Evolutionary conservation across 495 filamentous ascomycete species (phyloP), one percentile per base, ranked within the genome.

Genomic region (Trichoderma asperelloides): DNA sequence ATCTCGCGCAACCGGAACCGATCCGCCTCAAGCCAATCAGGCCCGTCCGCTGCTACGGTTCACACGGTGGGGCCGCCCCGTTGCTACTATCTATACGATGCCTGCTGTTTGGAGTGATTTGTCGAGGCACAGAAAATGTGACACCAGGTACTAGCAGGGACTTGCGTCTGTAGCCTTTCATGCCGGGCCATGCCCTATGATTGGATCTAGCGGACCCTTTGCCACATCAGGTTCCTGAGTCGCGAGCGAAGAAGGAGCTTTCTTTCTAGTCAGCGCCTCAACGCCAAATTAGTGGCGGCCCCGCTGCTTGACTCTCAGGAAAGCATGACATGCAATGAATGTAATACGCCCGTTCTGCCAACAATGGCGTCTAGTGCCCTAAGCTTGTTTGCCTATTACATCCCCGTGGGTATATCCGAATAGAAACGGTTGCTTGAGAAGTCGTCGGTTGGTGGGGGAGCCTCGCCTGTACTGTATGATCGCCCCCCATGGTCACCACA

Each of bases 151-250:
- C 33, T 27, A 60, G 25, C 55, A 60, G 16, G 55, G 55, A 60
- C 2, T 21, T 12, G 21, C 21, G 49, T 55, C 21, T 55, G 9
- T 4, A 11, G n/a, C 8, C 23, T 21, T 15, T 21, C 21, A 51
- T 60, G 55, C 55, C 23, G 16, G 16, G 55, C 16, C 55, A 60
- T 25, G 55, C 9, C 13, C 23, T 25, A 25, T 30, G 25, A 30
- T 60, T 60, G 55, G 27, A 13, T 25, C 21, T 30, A 60, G 55
- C 27, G 55, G 55, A 23, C 49, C 21, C 11, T 28, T 30, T 25
- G 25, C 55, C 12, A 60, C 55, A 28, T 60, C 55, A 13, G 55
- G 55, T 60, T 60, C 55, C 55, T 60, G 55, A 60, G 55, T 60
- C 55, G 55, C 28, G 55, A 11, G 55, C 55, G 25, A 13, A 27